Evolutionary conservation across 2,329 filamentous ascomycete genomes (phyloP).

Genomic region (Chrysosporium keratinophilum): DNA sequence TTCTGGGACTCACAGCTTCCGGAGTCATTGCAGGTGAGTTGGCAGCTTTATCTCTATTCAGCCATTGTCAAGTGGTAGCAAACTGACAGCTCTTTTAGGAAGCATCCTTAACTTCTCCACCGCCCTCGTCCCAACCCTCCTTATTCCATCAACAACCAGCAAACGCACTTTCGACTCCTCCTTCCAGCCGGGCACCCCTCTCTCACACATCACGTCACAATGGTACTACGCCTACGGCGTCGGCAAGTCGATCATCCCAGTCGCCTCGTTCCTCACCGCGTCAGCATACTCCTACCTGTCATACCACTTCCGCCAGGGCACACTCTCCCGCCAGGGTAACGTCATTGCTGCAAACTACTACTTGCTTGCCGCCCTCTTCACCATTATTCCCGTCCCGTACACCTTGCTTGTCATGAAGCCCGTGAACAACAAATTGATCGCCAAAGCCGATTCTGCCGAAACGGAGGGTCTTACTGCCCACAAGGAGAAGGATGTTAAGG

Average conservation of each 20-base stretch:
- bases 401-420: slow-evolving; percentile 23
- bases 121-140: slow-evolving; percentile 14
- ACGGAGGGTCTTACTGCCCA: slow-evolving; percentile 18
- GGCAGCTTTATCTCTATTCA: background rate
- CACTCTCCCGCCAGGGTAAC: slow-evolving; percentile 12
- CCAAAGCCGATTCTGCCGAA: slow-evolving; percentile 21
- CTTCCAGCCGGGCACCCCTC: slow-evolving; percentile 12
- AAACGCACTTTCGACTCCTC: slow-evolving; percentile 14
- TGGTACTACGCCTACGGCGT: slow-evolving; percentile 34
- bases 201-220: slow-evolving; percentile 24
- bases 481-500: slow-evolving; percentile 12
- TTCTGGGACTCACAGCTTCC: slow-evolving; percentile 13
- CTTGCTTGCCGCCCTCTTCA: slow-evolving; percentile 22
- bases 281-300: slow-evolving; percentile 40
- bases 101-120: slow-evolving; percentile 14
- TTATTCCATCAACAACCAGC: slow-evolving; percentile 10
- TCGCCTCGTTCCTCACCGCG: slow-evolving; percentile 43
- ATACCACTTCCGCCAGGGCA: slow-evolving; percentile 19
- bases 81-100: slow-evolving; percentile 5
- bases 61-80: background rate
- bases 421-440: slow-evolving; percentile 24
- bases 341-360: slow-evolving; percentile 19
- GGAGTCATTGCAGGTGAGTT: slow-evolving; percentile 13
- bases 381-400: slow-evolving; percentile 27
- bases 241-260: slow-evolving; percentile 44